phyloP scores from a whole-genome alignment of 139 green algal genomes.

The Tetraselmis striata region DNA sequence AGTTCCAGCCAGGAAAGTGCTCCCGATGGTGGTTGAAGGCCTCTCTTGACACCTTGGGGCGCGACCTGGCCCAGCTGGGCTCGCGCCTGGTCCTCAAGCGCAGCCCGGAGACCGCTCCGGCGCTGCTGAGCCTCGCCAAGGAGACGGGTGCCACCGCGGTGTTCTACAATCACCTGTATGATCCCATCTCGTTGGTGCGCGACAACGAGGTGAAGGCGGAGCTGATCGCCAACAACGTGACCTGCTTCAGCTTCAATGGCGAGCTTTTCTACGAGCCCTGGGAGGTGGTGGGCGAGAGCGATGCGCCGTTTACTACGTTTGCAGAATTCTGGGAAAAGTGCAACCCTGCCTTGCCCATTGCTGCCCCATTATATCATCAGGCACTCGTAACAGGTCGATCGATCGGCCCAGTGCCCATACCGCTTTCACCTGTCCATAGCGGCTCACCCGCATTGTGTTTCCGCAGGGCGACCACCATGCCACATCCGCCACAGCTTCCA shows the following conservation, averaged over 20 bases:
- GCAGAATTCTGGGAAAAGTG: constrained; percentile 70
- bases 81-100: constrained; percentile 57
- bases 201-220: constrained; percentile 74
- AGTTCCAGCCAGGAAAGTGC: constrained; percentile 83
- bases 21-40: constrained; percentile 64
- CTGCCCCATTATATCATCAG: too few species aligned
- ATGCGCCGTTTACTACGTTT: constrained; percentile 66
- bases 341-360: not conserved
- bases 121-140: constrained; percentile 45
- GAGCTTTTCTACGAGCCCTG: constrained; percentile 90
- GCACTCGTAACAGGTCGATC: too few species aligned
- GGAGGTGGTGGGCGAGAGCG: constrained; percentile 66
- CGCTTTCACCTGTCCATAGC: too few species aligned
- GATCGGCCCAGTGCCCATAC: too few species aligned
- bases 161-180: constrained; percentile 93
- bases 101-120: constrained; percentile 35
- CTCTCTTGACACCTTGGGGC: constrained; percentile 42
- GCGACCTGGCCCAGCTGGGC: constrained; percentile 60
- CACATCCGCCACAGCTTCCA: constrained; percentile 44
- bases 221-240: constrained; percentile 39
- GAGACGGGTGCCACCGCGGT: constrained; percentile 58
- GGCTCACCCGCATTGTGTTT: too few species aligned
- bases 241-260: constrained; percentile 68
- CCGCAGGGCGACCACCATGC: constrained; percentile 26
- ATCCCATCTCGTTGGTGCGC: constrained; percentile 85